Base-by-base conservation (phyloP, 1,284 basidiomycete species). In the Puccinia hordei region DNA sequence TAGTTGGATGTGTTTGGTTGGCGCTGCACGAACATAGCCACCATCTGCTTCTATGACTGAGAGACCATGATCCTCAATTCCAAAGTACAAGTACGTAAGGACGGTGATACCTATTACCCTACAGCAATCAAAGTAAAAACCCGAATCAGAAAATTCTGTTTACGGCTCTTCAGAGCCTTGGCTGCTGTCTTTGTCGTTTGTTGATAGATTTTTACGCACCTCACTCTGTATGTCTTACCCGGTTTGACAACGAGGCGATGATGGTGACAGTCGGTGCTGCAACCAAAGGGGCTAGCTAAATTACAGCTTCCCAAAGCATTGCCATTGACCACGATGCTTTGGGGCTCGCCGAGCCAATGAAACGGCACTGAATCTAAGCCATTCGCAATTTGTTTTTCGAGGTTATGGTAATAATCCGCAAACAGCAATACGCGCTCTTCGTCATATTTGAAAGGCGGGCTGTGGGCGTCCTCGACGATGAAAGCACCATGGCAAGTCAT, bases 1-100 rank as follows among this genome's bases (percentile, higher is more conserved):
- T 15, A 84, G 19, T 77, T 85, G 83, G 24, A 84, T 73, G 10
- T 75, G 73, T 30, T 81, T 68, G 2, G 82, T 75, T 17, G 78
- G 44, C 0, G 82, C 15, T 0, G 81, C 35, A 30, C 83, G 65
- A 12, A 84, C 53, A 41, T 84, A 83, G 15, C 80, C 72, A 0
- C 83, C 83, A 38, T 85, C 84, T 13, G 82, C 84, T 53, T 82
- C 84, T 51, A 85, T 83, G 59, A 85, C 65, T 27, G 51, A 81
- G 65, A 83, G 61, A 6, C 55, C n/a, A 49, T 79, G 77, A 44
- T n/a, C 38, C 55, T 79, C 77, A 22, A 79, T 71, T 22, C 53
- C 77, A 49, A 79, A 61, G 68, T 79, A 79, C 2, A 79, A 24
- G 33, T 46, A 79, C 2, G 53, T 59, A 19, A 79, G 68, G 35